Evolutionary conservation across 2,329 filamentous ascomycete species (phyloP).

Genomic region (Alternaria angustiovoidea): DNA sequence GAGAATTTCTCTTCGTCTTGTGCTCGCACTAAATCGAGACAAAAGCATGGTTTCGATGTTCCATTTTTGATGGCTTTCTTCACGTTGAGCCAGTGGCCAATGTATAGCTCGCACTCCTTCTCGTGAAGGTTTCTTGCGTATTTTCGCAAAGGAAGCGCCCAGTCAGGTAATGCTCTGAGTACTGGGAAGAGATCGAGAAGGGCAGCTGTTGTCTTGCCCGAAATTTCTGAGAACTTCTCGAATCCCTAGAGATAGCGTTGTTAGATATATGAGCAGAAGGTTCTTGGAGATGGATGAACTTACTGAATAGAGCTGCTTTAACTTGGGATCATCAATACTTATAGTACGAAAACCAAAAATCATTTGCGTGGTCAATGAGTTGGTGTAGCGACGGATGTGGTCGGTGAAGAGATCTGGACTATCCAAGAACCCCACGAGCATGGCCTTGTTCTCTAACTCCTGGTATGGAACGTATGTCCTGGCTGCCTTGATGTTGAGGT

Average conservation of each 20-base stretch:
- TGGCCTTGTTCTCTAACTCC: constrained; percentile 63
- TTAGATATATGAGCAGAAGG: constrained; percentile 9
- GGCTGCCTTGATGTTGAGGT: constrained; percentile 29
- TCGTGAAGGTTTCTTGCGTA: constrained; percentile 55
- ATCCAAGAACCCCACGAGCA: constrained; percentile 60
- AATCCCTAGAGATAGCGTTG: constrained; percentile 51
- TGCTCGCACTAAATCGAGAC: constrained; percentile 28
- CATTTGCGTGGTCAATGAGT: constrained; percentile 60
- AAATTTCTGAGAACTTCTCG: constrained; percentile 54
- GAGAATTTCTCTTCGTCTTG: constrained; percentile 33
- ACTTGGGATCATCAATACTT: constrained; percentile 24
- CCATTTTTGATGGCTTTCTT: constrained; percentile 28
- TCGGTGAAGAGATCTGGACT: constrained; percentile 54
- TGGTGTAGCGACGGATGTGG: constrained; percentile 59
- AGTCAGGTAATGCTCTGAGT: constrained; percentile 50
- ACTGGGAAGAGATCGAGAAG: constrained; percentile 59
- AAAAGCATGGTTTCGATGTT: constrained; percentile 33
- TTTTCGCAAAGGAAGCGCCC: constrained; percentile 43
- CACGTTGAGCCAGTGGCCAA: constrained; percentile 31
- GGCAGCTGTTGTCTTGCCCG: constrained; percentile 53
- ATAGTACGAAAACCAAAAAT: constrained; percentile 55
- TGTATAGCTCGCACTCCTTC: constrained; percentile 50
- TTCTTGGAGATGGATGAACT: background rate
- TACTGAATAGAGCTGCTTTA: constrained; percentile 27
- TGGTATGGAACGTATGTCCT: constrained; percentile 59